Percentiles rank a stretch among this genome's conserved stretches.
These are phyloP conservation scores for Platismatia glauca DNA, from an alignment of 495 filamentous ascomycete species.

Conservation along the genomic window DNA sequence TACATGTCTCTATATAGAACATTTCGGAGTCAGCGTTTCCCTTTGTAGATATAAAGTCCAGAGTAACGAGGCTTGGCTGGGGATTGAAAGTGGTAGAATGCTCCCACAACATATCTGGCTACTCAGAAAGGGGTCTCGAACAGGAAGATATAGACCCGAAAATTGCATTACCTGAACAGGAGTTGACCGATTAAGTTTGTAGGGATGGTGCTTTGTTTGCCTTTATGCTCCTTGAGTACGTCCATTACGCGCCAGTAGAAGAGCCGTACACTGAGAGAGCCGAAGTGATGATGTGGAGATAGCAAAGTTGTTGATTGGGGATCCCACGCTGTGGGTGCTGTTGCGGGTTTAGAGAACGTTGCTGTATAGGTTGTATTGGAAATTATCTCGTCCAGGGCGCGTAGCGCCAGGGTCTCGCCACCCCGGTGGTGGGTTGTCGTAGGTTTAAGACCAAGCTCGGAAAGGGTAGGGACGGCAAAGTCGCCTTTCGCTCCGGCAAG, in stretches of 20 bases:
- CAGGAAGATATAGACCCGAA: too few relatives aligned
- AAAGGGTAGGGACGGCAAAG: constrained; percentile 51
- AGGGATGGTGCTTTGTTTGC: constrained; percentile 44
- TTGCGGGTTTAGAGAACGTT: constrained; percentile 61
- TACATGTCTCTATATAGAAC: constrained; percentile 81
- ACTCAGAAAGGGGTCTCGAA: too few relatives aligned
- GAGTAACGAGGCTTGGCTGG: too few relatives aligned
- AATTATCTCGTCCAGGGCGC: constrained; percentile 41
- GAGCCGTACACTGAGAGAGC: constrained; percentile 49
- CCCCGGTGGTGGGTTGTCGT: constrained; percentile 54
- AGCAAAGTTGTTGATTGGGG: constrained; percentile 61
- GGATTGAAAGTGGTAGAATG: too few relatives aligned
- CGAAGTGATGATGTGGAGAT: constrained; percentile 65
- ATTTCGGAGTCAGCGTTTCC: too few relatives aligned
- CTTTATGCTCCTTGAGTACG: constrained; percentile 38
- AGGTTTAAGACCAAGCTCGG: constrained; percentile 50
- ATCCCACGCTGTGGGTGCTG: constrained; percentile 57
- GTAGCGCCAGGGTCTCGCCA: constrained; percentile 52
- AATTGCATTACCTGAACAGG: too few relatives aligned
- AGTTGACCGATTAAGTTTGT: constrained; percentile 58
- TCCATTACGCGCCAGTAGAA: constrained; percentile 61
- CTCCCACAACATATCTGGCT: too few relatives aligned
- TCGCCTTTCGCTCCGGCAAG: constrained; percentile 53
- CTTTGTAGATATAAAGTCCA: too few relatives aligned
- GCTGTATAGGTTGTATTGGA: constrained; percentile 52